These are phyloP conservation scores for Hyphodiscus hymeniophilus DNA, from an alignment of 495 filamentous ascomycete species.

Conservation along the genomic window DNA sequence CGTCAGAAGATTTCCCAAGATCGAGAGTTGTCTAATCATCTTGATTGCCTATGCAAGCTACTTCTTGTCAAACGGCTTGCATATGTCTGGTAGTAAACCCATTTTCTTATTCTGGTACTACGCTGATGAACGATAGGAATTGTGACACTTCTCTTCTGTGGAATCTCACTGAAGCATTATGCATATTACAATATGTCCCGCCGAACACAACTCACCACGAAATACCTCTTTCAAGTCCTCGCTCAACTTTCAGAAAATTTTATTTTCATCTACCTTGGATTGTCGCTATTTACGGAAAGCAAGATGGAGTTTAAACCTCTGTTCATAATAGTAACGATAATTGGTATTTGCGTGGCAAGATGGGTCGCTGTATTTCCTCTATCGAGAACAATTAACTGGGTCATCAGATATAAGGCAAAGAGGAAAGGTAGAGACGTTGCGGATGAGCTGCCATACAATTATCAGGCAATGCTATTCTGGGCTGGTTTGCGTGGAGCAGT, in stretches of 20 bases:
- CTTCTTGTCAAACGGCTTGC: conserved; percentile 90
- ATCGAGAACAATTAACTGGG: conserved; percentile 84
- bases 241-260: conserved; percentile 97
- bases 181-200: conserved; percentile 99
- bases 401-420: conserved; percentile 82
- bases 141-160: conserved; percentile 92
- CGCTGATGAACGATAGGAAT: conserved; percentile 56
- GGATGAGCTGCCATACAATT: conserved; percentile 85
- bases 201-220: conserved; percentile 93
- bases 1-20: conserved; percentile 85
- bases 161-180: conserved; percentile 96
- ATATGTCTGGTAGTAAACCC: conserved; percentile 74
- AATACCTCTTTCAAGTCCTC: conserved; percentile 92
- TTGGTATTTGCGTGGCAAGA: conserved; percentile 85
- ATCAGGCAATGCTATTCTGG: conserved; percentile 98
- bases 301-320: conserved; percentile 85
- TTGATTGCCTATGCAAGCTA: conserved; percentile 93
- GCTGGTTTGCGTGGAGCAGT: conserved; percentile 93
- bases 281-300: conserved; percentile 86
- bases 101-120: background rate
- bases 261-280: conserved; percentile 96
- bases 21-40: conserved; percentile 90
- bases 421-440: conserved; percentile 69
- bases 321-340: conserved; percentile 86
- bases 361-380: conserved; percentile 94